Evolutionary conservation across 345 rosid genomes (phyloP), one percentile per base, ranked within the genome.

Genomic region (Cochlearia excelsa): DNA sequence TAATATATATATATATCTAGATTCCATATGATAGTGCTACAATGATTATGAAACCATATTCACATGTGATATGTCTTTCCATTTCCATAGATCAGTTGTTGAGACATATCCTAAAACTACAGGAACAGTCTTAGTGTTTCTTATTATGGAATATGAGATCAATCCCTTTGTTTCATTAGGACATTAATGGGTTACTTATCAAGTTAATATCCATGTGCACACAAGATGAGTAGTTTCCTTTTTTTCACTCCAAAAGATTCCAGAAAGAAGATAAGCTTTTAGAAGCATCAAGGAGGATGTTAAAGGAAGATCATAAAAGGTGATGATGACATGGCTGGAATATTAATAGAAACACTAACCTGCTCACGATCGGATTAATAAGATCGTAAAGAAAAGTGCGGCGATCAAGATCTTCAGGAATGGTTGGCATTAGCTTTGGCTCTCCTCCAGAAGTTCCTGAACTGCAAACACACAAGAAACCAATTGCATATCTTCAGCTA

Each of bases 361-460:
- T 85, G 83, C 86, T 88, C 82, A 82, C 75, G 39, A 85, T 75
- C 28, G 98, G 98, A 41, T 75, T 79, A 0, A 91, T 92, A 64
- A 88, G 78, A 83, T 81, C 86, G 72, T 91, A 91, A 69, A 91
- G 85, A 78, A 85, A 86, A 26, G 95, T 81, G 66, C 90, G 90
- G 53, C 92, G 77, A 69, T 88, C 81, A 81, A 91, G 75, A 70
- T 91, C 98, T 76, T 88, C 83, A 43, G 82, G 80, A 37, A 90
- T 91, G 29, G 98, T 88, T 30, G 98, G 98, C 98, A 91, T 88
- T 78, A 91, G 72, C 72, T 91, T 91, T 35, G 98, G 96, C 58
- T 76, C 82, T 44, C 98, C 96, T 39, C 82, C 98, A 5, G 96
- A 85, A 52, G 98, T 91, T 34, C 98, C 98, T 3, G 98, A 88